Base-by-base conservation (phyloP, 2,329 filamentous ascomycete genomes). In the Diaporthe batatas region DNA sequence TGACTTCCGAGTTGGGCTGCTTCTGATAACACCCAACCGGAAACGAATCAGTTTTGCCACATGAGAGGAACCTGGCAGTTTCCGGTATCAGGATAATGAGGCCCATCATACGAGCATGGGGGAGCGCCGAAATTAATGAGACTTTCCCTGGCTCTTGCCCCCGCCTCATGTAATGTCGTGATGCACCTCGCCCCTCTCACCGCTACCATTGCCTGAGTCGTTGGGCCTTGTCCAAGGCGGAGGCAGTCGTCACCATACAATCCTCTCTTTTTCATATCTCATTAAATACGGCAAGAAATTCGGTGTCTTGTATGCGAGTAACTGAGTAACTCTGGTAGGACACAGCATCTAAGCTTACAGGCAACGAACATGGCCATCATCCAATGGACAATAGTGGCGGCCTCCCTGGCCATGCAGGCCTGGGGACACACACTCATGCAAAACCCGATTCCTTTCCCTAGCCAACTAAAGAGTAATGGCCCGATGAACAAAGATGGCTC, bases 401-500 rank as follows among this genome's bases (percentile, higher is more conserved):
- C 47, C 47, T 39, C 47, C 6, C 62, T 67, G 47, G n/a, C 18
- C 32, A 21, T 51, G 36, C 62, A 67, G 47, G 47, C 32, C 6
- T 7, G 44, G 2, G 62, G n/a, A 14, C 62, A 67, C n/a, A 67
- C 62, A 5, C 62, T 67, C 2, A 53, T 67, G 62, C 62, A 67
- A 4, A 51, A 67, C 5, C 62, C 62, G 1, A 10, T 67, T 4
- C 62, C 62, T 21, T 67, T 67, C 5, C 62, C 62, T 16, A 53
- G 62, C 11, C 62, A 67, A 14, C 62, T 67, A 12, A 51, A 53
- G 14, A 32, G 39, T 1, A 67, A 67, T 21, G 62, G 62, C 11
- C 62, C 62, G 1, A 67, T 67, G 62, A 67, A 53, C 11, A 67
- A 67, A 18, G 62, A 67, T 39, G 62, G 62, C 8, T 67, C 62